Conservation (phyloP, 1,284 basidiomycete species). For the Pulveroboletus sp. region DNA sequence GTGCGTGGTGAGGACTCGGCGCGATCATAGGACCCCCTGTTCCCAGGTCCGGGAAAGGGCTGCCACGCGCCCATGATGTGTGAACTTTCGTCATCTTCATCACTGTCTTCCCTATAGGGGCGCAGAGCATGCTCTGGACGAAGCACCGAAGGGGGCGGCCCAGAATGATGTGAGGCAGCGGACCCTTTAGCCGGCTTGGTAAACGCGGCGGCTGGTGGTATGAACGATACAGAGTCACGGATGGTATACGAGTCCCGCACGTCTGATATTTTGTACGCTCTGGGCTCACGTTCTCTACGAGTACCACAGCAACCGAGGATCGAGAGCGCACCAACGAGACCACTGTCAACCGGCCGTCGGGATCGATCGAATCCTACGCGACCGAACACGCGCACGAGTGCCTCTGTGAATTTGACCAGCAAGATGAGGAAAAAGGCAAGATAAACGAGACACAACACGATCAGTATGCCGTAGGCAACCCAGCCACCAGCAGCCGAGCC, state of each 20-base stretch:
- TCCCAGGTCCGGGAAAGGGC: conserved; percentile 60
- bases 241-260: conserved; percentile 31
- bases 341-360: conserved; percentile 76
- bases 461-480: conserved; percentile 90
- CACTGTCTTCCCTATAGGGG: conserved; percentile 77
- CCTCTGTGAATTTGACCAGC: conserved; percentile 83
- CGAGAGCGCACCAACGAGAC: conserved; percentile 81
- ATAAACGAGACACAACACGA: conserved; percentile 86
- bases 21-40: conserved; percentile 42
- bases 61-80: conserved; percentile 87
- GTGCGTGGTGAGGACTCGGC: conserved; percentile 33
- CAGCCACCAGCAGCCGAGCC: conserved; percentile 79
- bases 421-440: conserved; percentile 81
- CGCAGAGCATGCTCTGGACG: conserved; percentile 74
- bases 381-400: conserved; percentile 75
- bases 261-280: conserved; percentile 33
- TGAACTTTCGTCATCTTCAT: conserved; percentile 73
- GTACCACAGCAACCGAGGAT: conserved; percentile 73
- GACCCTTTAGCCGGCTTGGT: conserved; percentile 28
- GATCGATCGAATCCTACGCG: conserved; percentile 85
- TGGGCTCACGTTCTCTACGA: conserved; percentile 40
- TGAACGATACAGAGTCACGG: conserved; percentile 46
- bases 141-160: conserved; percentile 72
- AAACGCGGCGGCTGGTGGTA: conserved; percentile 40
- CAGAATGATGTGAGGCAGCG: conserved; percentile 42